These are phyloP conservation scores for Phlebiopsis gigantea DNA, from an alignment of 768 basidiomycete genomes.

Conservation along the genomic window DNA sequence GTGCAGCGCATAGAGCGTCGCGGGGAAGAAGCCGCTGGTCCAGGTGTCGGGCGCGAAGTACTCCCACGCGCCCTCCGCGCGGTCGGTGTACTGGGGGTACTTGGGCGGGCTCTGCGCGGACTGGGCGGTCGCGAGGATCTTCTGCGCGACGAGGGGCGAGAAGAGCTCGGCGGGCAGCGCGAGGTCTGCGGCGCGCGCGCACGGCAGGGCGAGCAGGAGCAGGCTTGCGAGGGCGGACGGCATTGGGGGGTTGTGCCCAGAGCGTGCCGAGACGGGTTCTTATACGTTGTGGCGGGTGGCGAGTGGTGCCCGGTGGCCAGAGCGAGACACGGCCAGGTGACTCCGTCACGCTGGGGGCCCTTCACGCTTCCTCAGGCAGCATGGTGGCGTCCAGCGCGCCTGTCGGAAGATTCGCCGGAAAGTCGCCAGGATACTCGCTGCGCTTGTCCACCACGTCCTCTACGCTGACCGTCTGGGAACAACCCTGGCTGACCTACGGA, in stretches of 20 bases:
- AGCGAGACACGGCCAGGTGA: neutral
- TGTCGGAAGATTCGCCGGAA: neutral
- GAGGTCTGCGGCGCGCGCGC: neutral
- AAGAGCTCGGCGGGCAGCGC: constrained; percentile 37
- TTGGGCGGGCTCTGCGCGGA: constrained; percentile 34
- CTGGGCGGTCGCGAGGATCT: constrained; percentile 52
- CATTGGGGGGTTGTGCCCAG: neutral
- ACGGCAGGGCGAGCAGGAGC: constrained; percentile 1
- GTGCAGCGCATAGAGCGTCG: constrained; percentile 54
- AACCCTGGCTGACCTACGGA: no score
- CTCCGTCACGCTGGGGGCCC: neutral
- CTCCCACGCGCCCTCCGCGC: constrained; percentile 45
- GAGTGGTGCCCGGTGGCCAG: neutral
- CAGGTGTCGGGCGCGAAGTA: constrained; percentile 52
- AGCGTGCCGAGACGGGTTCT: neutral
- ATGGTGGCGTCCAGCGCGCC: neutral
- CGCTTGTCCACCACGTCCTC: neutral
- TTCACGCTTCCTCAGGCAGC: neutral
- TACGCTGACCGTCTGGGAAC: no score
- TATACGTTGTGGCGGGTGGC: neutral
- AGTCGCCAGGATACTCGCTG: neutral
- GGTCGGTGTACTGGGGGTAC: constrained; percentile 59
- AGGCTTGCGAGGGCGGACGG: neutral
- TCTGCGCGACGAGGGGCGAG: constrained; percentile 52
- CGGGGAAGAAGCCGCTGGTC: constrained; percentile 68